A percentile compares a stretch with the other conserved stretches of the same genome.
phyloP scores from a whole-genome alignment of 768 basidiomycete genomes.

The Russula emetica region DNA sequence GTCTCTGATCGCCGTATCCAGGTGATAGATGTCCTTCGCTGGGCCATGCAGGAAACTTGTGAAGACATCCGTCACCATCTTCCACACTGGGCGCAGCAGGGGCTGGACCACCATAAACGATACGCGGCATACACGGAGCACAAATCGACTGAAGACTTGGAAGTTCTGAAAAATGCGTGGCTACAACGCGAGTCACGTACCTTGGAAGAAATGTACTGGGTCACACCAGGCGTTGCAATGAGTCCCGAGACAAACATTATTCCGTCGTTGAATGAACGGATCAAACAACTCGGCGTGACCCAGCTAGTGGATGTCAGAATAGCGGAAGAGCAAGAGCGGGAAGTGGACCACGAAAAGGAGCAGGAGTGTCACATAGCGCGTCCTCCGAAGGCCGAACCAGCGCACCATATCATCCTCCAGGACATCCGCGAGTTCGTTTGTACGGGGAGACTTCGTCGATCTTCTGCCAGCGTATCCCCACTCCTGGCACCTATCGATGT shows the following conservation, averaged over 20 bases:
- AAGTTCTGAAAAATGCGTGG: slow-evolving; percentile 7
- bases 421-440: slow-evolving; percentile 14
- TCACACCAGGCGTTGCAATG: background rate
- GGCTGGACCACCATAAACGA: slow-evolving; percentile 12
- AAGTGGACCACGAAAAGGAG: slow-evolving; percentile 22
- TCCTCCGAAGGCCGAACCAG: slow-evolving; percentile 7
- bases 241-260: background rate
- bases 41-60: slow-evolving; percentile 24
- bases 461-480: background rate
- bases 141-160: background rate
- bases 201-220: slow-evolving; percentile 19
- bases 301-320: slow-evolving; percentile 5
- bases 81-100: slow-evolving; percentile 21
- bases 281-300: slow-evolving; percentile 8
- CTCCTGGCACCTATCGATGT: slow-evolving; percentile 9
- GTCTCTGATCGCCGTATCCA: background rate
- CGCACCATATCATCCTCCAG: background rate
- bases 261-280: slow-evolving; percentile 11
- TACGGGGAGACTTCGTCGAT: slow-evolving; percentile 4
- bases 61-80: slow-evolving; percentile 23
- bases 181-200: slow-evolving; percentile 18
- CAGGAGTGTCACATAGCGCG: slow-evolving; percentile 14
- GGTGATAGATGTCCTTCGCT: slow-evolving; percentile 21
- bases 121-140: background rate
- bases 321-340: slow-evolving; percentile 24